Evolutionary conservation across 2,329 filamentous ascomycete species (phyloP).

Genomic region (Phaeosphaeriaceae sp.): DNA sequence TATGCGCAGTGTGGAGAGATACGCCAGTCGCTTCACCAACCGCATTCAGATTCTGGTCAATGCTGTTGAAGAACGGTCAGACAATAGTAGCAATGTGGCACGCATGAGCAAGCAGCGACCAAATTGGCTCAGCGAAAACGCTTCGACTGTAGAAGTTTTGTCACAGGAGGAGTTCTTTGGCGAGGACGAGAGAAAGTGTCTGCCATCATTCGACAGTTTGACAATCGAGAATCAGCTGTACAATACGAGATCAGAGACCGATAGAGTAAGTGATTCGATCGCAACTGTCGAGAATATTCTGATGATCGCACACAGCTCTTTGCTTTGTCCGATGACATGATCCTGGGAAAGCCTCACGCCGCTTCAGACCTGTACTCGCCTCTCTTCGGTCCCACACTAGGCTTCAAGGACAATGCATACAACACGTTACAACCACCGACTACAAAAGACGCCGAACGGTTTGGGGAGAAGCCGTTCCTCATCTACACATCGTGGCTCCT

Average conservation of each 20-base stretch:
- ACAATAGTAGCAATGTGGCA: slow-evolving; percentile 7
- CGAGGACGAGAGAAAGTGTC: slow-evolving; percentile 46
- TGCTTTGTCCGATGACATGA: slow-evolving; percentile 56
- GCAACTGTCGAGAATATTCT: no score
- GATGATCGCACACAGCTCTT: slow-evolving; percentile 41
- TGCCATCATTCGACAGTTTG: slow-evolving; percentile 56
- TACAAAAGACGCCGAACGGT: slow-evolving; percentile 40
- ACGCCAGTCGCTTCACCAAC: slow-evolving; percentile 52
- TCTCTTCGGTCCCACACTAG: slow-evolving; percentile 53
- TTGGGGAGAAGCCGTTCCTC: slow-evolving; percentile 56
- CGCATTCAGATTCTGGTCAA: slow-evolving; percentile 56
- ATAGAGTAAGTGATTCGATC: slow-evolving; percentile 29
- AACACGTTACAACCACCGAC: slow-evolving; percentile 50
- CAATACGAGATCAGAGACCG: slow-evolving; percentile 52
- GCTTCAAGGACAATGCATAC: slow-evolving; percentile 54
- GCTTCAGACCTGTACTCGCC: slow-evolving; percentile 56
- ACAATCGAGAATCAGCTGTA: slow-evolving; percentile 55
- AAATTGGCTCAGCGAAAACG: slow-evolving; percentile 48
- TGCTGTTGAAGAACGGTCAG: slow-evolving; percentile 35
- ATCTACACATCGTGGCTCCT: slow-evolving; percentile 57
- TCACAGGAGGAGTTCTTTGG: slow-evolving; percentile 55
- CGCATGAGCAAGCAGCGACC: slow-evolving; percentile 46
- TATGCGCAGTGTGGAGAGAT: slow-evolving; percentile 52
- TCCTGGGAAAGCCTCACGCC: slow-evolving; percentile 52
- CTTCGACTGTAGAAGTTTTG: slow-evolving; percentile 47